phyloP scores from a whole-genome alignment of 2,329 filamentous ascomycete species.

The Hypoxylon sp. region DNA sequence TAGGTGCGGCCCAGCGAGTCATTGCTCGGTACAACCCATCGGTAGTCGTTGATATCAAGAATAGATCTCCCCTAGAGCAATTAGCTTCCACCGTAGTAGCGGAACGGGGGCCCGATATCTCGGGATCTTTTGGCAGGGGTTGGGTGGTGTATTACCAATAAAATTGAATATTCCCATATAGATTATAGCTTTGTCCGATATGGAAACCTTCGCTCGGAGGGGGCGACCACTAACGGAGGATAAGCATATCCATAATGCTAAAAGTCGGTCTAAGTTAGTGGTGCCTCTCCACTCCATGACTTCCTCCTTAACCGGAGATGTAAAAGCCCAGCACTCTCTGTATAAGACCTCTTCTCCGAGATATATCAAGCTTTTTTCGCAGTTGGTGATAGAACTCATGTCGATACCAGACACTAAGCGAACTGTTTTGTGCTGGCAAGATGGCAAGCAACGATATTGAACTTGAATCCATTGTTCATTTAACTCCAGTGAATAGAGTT shows the following conservation, averaged over 20 bases:
- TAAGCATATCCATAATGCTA: constrained; percentile 6
- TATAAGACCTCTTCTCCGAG: neutral
- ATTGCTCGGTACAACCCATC: neutral
- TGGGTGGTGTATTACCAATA: constrained; percentile 10
- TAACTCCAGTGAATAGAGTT: constrained; percentile 5
- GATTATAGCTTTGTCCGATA: neutral
- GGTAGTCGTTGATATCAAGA: neutral
- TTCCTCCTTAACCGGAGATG: constrained; percentile 25
- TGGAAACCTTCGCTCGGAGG: neutral
- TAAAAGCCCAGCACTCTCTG: neutral
- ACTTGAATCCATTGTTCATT: constrained; percentile 16
- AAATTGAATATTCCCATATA: neutral
- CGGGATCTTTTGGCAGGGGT: neutral
- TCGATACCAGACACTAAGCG: no score
- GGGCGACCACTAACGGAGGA: constrained; percentile 14
- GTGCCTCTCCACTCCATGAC: constrained; percentile 16
- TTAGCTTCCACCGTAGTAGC: neutral
- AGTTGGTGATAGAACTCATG: no score
- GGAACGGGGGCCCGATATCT: neutral
- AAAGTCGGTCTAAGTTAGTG: constrained; percentile 26
- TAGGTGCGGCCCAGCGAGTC: no score
- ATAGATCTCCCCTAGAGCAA: neutral
- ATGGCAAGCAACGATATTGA: constrained; percentile 31
- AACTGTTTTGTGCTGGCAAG: neutral
- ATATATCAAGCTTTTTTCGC: no score